A percentile compares a stretch with the other conserved stretches of the same genome.
Conservation (phyloP, 1,284 basidiomycete species). For the Ustilago bromivora region DNA sequence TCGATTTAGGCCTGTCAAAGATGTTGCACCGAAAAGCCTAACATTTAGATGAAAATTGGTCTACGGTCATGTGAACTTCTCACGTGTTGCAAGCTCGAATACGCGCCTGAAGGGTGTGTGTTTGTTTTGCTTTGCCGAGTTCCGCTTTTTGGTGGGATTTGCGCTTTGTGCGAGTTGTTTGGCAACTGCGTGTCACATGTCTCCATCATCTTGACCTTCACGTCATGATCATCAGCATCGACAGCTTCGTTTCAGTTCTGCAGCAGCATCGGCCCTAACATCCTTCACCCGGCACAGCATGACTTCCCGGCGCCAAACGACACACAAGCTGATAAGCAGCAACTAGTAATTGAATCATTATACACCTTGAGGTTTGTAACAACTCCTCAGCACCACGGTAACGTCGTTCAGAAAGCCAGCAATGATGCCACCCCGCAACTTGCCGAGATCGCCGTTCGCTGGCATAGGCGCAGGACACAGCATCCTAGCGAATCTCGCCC, state of each 20-base stretch:
- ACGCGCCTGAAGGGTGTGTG: constrained; percentile 4
- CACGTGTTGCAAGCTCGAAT: constrained; percentile 14
- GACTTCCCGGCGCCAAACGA: not conserved
- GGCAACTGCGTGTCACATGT: not conserved
- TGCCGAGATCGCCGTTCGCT: constrained; percentile 38
- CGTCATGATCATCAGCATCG: too few relatives aligned
- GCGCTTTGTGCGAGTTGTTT: not conserved
- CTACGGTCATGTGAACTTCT: constrained; percentile 14
- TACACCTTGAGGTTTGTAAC: not conserved
- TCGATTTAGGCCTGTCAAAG: not conserved
- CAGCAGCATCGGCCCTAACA: not conserved
- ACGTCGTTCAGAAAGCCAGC: not conserved
- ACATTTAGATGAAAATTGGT: not conserved
- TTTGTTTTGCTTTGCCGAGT: not conserved
- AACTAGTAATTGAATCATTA: not conserved
- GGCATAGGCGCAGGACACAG: constrained; percentile 36
- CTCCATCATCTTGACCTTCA: too few relatives aligned
- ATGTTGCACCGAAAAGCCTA: not conserved
- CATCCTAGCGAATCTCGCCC: constrained; percentile 24
- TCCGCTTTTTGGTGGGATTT: not conserved
- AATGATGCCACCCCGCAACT: constrained; percentile 34
- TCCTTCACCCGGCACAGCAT: not conserved
- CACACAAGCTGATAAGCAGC: not conserved
- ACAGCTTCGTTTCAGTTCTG: not conserved
- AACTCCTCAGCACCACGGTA: too few relatives aligned